phyloP scores from a whole-genome alignment of 2,329 filamentous ascomycete species.

The Metarhizium album region DNA sequence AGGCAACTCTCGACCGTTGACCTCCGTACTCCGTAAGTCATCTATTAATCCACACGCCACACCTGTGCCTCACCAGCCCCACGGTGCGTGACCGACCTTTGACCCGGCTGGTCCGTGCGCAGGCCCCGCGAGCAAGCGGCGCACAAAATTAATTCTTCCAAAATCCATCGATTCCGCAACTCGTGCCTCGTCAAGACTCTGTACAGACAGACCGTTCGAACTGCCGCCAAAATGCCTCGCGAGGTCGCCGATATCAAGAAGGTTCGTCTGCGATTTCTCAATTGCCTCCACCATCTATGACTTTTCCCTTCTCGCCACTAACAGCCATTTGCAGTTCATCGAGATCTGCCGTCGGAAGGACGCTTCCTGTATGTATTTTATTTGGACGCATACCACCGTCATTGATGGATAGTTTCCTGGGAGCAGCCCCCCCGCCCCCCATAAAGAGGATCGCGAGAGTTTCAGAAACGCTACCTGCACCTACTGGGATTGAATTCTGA shows the following conservation, averaged over 20 bases:
- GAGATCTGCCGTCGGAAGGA: constrained; percentile 99
- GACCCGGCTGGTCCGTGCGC: constrained; percentile 11
- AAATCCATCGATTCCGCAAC: constrained; percentile 12
- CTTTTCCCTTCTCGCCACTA: not conserved
- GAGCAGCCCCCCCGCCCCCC: too few species aligned
- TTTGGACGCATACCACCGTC: constrained; percentile 1
- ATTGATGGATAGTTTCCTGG: too few species aligned
- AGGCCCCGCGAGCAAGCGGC: constrained; percentile 13
- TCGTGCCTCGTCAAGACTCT: constrained; percentile 10
- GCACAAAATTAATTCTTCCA: constrained; percentile 17
- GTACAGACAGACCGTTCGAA: constrained; percentile 18
- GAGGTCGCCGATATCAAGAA: constrained; percentile 98
- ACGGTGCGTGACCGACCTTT: not conserved
- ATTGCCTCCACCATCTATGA: not conserved
- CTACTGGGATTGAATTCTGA: constrained; percentile 16
- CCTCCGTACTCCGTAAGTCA: too few species aligned
- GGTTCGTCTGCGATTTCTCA: constrained; percentile 28
- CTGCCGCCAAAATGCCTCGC: constrained; percentile 79
- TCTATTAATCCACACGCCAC: constrained; percentile 8
- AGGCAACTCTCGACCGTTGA: too few species aligned
- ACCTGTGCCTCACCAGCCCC: not conserved
- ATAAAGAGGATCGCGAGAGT: too few species aligned
- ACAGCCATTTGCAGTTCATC: constrained; percentile 63
- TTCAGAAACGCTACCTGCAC: not conserved
- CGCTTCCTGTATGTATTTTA: constrained; percentile 78